Percentiles rank a stretch among this genome's conserved stretches.
These are phyloP conservation scores for Salix caprea DNA, from an alignment of 345 rosid species.

Conservation along the genomic window DNA sequence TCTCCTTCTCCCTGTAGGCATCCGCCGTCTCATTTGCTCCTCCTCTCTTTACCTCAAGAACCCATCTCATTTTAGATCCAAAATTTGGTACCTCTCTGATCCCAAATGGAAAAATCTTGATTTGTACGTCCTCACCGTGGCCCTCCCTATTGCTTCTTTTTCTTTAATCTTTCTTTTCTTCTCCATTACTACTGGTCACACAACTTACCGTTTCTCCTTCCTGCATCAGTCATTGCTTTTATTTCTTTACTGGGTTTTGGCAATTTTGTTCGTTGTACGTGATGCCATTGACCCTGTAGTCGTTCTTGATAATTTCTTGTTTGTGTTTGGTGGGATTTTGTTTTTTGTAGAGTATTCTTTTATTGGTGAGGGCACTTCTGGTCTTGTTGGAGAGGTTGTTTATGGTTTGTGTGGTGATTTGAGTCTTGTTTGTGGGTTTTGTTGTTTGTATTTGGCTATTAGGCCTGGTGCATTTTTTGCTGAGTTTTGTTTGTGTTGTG, in stretches of 20 bases:
- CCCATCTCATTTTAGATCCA: constrained; percentile 53
- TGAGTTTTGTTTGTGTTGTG: constrained; percentile 42
- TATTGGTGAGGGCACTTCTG: constrained; percentile 39
- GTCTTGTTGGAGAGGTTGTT: constrained; percentile 28
- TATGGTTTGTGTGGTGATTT: constrained; percentile 37
- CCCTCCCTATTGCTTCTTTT: constrained; percentile 54
- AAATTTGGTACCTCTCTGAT: constrained; percentile 45
- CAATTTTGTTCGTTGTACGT: constrained; percentile 30
- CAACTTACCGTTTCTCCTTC: constrained; percentile 48
- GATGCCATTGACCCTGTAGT: constrained; percentile 26
- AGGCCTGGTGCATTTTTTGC: constrained; percentile 46
- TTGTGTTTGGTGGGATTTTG: constrained; percentile 27
- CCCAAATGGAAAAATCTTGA: constrained; percentile 45
- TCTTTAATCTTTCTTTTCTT: constrained; percentile 43
- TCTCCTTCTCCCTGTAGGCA: constrained; percentile 45
- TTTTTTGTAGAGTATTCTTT: constrained; percentile 41
- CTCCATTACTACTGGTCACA: constrained; percentile 33
- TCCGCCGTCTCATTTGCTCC: constrained; percentile 48
- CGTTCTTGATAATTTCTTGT: constrained; percentile 31
- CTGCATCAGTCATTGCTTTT: constrained; percentile 37
- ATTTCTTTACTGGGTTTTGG: constrained; percentile 43
- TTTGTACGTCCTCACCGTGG: constrained; percentile 41
- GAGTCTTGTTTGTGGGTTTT: constrained; percentile 40
- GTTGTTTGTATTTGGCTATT: constrained; percentile 49
- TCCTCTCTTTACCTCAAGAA: constrained; percentile 49